Conservation (phyloP, 75 land plant species). For the Azolla pinnata region DNA sequence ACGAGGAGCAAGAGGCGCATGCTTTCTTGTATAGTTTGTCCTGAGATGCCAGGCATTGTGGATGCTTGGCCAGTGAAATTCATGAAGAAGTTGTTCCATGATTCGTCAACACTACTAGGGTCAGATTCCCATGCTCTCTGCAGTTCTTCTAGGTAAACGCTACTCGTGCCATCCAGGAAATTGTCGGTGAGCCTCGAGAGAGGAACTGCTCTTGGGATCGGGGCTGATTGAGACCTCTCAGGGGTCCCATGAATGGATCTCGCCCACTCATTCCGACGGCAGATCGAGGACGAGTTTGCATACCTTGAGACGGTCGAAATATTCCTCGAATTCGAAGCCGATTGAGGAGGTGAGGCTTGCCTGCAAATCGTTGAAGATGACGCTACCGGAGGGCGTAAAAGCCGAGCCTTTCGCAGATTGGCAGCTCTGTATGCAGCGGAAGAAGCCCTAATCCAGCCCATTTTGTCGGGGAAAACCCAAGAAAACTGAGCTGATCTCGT, state of each 20-base stretch:
- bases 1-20: constrained; percentile 77
- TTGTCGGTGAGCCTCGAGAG: constrained; percentile 85
- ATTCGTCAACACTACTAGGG: constrained; percentile 88
- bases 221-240: constrained; percentile 11
- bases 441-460: constrained; percentile 7
- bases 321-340: not conserved
- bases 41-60: constrained; percentile 72
- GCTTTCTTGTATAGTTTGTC: constrained; percentile 92
- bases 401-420: constrained; percentile 1
- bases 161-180: constrained; percentile 88
- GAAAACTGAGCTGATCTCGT: too few relatives aligned
- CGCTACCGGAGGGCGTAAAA: not conserved
- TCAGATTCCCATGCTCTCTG: constrained; percentile 96
- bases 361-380: not conserved
- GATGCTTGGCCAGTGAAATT: constrained; percentile 88
- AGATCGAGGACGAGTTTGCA: not conserved
- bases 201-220: constrained; percentile 79
- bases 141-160: constrained; percentile 86
- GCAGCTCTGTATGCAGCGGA: constrained; percentile 3
- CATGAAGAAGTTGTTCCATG: constrained; percentile 93
- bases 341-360: not conserved
- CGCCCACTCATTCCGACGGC: too few relatives aligned
- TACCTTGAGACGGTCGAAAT: not conserved
- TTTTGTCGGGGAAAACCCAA: too few relatives aligned
- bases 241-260: not conserved